Evolutionary conservation across 1,139 yeast species (phyloP).

Genomic region (Candida pseudocylindracea): DNA sequence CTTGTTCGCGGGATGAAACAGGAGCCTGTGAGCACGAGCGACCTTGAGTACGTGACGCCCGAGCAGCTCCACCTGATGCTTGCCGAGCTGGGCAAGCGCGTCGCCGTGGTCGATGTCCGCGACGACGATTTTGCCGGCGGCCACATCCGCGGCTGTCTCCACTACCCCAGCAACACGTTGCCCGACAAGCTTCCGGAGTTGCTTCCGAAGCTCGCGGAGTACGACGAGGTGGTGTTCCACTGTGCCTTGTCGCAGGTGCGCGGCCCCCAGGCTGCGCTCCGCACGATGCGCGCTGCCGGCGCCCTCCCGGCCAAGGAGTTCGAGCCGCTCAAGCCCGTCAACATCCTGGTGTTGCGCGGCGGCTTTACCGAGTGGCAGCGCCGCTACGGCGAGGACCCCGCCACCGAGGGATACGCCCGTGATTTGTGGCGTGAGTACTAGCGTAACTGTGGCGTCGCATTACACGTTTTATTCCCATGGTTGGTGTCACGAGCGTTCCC

Average conservation of each 20-base stretch:
- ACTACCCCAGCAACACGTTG: constrained; percentile 37
- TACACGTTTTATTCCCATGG: too few species aligned
- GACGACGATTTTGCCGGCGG: constrained; percentile 56
- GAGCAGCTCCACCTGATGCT: constrained; percentile 1
- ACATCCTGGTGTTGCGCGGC: constrained; percentile 33
- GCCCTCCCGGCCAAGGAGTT: constrained; percentile 11
- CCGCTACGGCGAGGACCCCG: constrained; percentile 43
- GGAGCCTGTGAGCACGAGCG: constrained; percentile 1
- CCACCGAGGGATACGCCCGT: constrained; percentile 45
- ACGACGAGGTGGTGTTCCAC: constrained; percentile 55
- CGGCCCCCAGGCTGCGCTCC: constrained; percentile 69
- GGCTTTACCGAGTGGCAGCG: constrained; percentile 79
- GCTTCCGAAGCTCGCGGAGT: constrained; percentile 9
- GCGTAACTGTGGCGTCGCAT: too few species aligned
- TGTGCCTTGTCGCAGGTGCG: constrained; percentile 80
- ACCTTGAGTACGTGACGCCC: not conserved
- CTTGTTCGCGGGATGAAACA: not conserved
- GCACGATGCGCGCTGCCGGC: constrained; percentile 31
- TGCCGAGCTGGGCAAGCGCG: not conserved
- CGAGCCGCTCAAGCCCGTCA: constrained; percentile 3
- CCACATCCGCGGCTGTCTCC: constrained; percentile 39
- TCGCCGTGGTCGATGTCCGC: constrained; percentile 68
- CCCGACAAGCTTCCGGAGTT: constrained; percentile 18
- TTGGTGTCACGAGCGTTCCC: too few species aligned
- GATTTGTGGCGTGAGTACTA: constrained; percentile 22